Conservation (phyloP, 805 yeast species). For the Cyberlindnera nakhonratchasimensis region DNA sequence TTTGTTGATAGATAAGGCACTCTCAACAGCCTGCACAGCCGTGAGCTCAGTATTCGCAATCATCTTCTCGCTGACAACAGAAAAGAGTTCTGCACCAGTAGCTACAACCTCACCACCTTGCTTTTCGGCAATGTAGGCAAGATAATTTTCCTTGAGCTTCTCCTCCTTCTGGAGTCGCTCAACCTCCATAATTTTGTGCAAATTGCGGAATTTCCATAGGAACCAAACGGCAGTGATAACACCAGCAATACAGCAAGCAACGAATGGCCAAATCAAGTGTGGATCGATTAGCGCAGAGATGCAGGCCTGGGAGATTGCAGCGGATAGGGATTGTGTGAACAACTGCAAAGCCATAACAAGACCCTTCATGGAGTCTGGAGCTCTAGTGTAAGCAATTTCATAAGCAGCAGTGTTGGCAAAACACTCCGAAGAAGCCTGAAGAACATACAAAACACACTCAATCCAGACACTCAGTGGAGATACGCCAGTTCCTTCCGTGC, state of each 20-base stretch:
- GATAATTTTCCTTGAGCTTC: slow-evolving; percentile 12
- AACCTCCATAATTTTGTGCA: slow-evolving; percentile 21
- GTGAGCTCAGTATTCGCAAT: background rate
- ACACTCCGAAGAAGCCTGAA: slow-evolving; percentile 73
- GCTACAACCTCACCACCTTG: slow-evolving; percentile 36
- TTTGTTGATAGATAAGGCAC: background rate
- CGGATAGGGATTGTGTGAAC: slow-evolving; percentile 71
- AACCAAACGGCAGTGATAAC: slow-evolving; percentile 56
- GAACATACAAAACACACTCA: slow-evolving; percentile 62
- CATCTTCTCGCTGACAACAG: background rate
- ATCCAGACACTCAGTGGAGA: slow-evolving; percentile 58
- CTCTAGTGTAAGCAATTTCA: slow-evolving; percentile 81
- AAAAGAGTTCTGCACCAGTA: background rate
- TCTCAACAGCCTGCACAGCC: background rate
- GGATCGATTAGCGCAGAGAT: slow-evolving; percentile 70
- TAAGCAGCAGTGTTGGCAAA: slow-evolving; percentile 78
- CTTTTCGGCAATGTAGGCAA: slow-evolving; percentile 11
- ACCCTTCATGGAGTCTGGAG: slow-evolving; percentile 55
- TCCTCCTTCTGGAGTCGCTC: slow-evolving; percentile 22
- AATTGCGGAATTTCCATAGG: slow-evolving; percentile 33
- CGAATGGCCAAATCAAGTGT: slow-evolving; percentile 64
- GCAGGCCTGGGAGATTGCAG: slow-evolving; percentile 72
- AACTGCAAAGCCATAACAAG: slow-evolving; percentile 52
- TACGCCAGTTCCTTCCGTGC: slow-evolving; percentile 35
- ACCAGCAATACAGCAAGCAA: slow-evolving; percentile 59